Base-by-base conservation (phyloP, 305 asterid genomes). In the Andrographis paniculata region DNA sequence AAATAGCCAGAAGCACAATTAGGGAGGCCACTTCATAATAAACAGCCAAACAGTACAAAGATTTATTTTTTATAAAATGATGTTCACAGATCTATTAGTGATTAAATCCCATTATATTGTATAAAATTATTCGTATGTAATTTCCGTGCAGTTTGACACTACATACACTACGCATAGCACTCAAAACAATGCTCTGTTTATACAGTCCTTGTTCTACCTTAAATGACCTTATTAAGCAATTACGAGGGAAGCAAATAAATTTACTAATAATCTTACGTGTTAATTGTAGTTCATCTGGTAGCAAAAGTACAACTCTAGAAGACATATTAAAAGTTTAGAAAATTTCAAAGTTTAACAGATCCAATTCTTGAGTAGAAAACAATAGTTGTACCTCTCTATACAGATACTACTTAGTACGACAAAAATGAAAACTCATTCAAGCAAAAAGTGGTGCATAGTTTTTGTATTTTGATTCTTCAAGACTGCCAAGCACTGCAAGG, bases 1-100 rank as follows among this genome's bases (percentile, higher is more conserved):
- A 53, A 47, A 63, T 19, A 62, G 53, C 51, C 24, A 51, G 23
- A 52, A 60, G 54, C 38, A 60, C 23, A 58, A 45, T 42, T 55
- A 68, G 36, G 31, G 23, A 50, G 45, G 52, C 16, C 12, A 24
- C 30, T 33, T 9, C 3, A 10, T 6, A 2, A 33, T 13, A 9
- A 33, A 7, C 12, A 7, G 11, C 12, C 14, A 10, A 9, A 33
- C 8, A 33, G 11, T 33, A 10, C 12, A 33, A 4, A 33, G 13
- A 27, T 6, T 6, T 27, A 27, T 27, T 5, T 27, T 10, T 10
- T 27, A 27, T 0, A 10, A 27, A 6, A 27, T 5, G 10, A 0
- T 27, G 33, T 27, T 10, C 0, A 27, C 6, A 27, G 10, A 0
- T 27, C 6, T 27, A 27, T 27, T 6, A 0, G 27, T 17, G 33